A percentile compares a stretch with the other conserved stretches of the same genome.
phyloP scores from a whole-genome alignment of 495 filamentous ascomycete species.

The Cetradonia linearis region DNA sequence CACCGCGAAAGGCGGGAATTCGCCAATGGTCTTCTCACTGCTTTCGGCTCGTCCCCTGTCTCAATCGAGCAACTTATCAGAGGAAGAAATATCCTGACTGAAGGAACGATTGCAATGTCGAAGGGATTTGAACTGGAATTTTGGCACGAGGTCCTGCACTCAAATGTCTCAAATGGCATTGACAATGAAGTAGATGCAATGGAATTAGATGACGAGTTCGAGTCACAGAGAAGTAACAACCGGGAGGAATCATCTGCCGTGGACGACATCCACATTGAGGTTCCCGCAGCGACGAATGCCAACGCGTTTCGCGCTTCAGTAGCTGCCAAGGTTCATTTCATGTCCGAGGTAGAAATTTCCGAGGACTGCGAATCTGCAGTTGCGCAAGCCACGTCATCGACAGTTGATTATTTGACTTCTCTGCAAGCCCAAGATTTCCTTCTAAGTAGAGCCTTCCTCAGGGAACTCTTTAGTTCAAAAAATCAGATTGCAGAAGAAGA shows the following conservation, averaged over 20 bases:
- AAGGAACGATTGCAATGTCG: constrained; percentile 15
- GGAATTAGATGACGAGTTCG: constrained; percentile 70
- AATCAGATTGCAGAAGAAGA: constrained; percentile 29
- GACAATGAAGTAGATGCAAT: constrained; percentile 46
- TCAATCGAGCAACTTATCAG: constrained; percentile 6
- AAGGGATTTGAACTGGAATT: constrained; percentile 16
- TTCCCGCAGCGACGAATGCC: constrained; percentile 36
- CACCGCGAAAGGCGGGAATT: constrained; percentile 23
- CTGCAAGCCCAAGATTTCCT: constrained; percentile 53
- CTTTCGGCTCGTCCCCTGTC: constrained; percentile 28
- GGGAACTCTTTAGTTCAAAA: constrained; percentile 33
- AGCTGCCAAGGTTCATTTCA: constrained; percentile 21
- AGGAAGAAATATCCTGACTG: constrained; percentile 8
- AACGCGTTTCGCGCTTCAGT: constrained; percentile 34
- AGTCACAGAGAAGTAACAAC: constrained; percentile 42
- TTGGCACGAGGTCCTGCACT: constrained; percentile 10
- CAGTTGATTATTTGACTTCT: constrained; percentile 49
- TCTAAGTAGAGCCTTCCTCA: constrained; percentile 42
- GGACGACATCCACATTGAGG: constrained; percentile 39
- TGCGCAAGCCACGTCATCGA: constrained; percentile 21
- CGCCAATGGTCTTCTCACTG: constrained; percentile 29
- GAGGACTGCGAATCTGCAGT: neutral
- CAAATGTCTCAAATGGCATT: neutral
- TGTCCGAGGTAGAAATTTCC: constrained; percentile 7
- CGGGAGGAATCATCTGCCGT: constrained; percentile 28